Base-by-base conservation (phyloP, 176 grass and related monocot species). In the Oryza longistaminata region DNA sequence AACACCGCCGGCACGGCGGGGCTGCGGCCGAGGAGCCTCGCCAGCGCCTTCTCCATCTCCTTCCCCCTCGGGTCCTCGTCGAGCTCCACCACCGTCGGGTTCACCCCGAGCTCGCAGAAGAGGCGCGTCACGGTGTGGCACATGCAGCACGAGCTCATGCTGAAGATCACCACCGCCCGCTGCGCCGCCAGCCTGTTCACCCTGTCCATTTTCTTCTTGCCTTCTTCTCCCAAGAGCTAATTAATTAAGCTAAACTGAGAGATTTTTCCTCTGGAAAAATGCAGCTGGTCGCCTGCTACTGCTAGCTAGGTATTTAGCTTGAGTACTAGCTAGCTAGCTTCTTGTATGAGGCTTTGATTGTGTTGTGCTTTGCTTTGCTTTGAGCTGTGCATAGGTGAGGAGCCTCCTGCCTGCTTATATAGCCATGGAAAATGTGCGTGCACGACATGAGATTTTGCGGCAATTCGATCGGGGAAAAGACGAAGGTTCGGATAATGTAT, bases 71-170 rank as follows among this genome's bases (percentile, higher is more conserved):
- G 83, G 17, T 90, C 83, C 78, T 82, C 71, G 78, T 90, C 88
- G 1, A 90, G 83, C 73, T 82, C 83, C 66, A 90, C 79, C 73
- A 86, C 85, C 39, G 75, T 80, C 4, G 89, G 70, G 76, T 91
- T 87, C 85, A 84, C 89, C 68, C 85, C 89, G 64, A 91, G 89
- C 24, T 91, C 89, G 14, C 81, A 78, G 64, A 91, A 46, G 1
- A 91, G 89, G 11, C 91, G 88, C 34, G 77, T 88, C 70, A 93
- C 85, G 5, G 89, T 90, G 90, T 95, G 95, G 75, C 87, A 93
- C 93, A 95, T 95, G 85, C 92, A 91, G 82, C 95, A 98, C 2
- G 95, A 95, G 87, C 89, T 98, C 61, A 46, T 69, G 85, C 87
- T 90, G 87, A 98, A 98, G 49, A 95, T 86, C 64, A 95, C 95